These are phyloP conservation scores for Pseudogymnoascus sp. DNA, from an alignment of 2,329 filamentous ascomycete genomes.

Conservation along the genomic window DNA sequence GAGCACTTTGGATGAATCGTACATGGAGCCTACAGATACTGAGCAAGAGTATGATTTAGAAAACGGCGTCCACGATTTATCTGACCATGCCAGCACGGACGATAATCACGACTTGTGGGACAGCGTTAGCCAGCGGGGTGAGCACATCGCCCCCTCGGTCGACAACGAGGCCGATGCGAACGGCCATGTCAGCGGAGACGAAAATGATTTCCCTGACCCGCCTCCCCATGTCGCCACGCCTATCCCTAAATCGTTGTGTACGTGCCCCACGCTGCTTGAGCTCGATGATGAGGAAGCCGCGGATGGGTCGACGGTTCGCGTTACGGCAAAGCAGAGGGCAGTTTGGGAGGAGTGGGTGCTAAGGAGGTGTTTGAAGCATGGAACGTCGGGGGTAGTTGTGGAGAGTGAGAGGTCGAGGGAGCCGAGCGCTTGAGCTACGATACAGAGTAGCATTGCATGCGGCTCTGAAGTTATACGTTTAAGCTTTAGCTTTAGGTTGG, in stretches of 20 bases:
- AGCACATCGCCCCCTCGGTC: conserved; percentile 36
- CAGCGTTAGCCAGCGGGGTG: conserved; percentile 10
- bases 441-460: background rate
- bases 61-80: background rate
- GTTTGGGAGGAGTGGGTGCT: conserved; percentile 49
- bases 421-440: background rate
- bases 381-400: conserved; percentile 10
- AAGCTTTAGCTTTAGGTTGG: background rate
- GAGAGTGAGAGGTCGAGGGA: background rate
- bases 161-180: conserved; percentile 16
- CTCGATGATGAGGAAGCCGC: conserved; percentile 26
- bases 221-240: conserved; percentile 13
- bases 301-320: conserved; percentile 38
- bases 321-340: conserved; percentile 42
- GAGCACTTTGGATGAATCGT: conserved; percentile 6
- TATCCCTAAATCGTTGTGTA: conserved; percentile 21
- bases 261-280: conserved; percentile 30
- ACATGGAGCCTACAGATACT: background rate
- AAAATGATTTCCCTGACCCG: conserved; percentile 9
- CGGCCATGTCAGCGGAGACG: conserved; percentile 15
- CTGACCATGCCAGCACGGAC: background rate
- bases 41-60: background rate
- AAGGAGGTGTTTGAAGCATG: conserved; percentile 32
- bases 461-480: background rate
- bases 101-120: background rate